Conservation (phyloP, 2,329 filamentous ascomycete species). For the Aspergillus pseudoglaucus region DNA sequence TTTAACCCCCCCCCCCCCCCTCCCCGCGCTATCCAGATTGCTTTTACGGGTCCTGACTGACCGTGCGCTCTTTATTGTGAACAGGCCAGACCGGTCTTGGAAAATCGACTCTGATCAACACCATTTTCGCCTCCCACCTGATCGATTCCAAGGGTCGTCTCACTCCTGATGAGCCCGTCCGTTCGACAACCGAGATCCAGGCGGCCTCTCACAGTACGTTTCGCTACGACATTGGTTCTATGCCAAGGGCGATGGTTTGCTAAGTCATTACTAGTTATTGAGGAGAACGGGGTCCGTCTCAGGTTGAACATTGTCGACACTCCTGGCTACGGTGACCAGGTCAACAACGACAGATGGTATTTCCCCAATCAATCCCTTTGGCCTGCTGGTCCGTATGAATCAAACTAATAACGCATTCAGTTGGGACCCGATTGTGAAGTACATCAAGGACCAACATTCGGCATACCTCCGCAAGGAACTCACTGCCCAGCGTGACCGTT, state of each 20-base stretch:
- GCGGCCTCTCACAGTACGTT: slow-evolving; percentile 76
- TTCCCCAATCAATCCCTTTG: slow-evolving; percentile 2
- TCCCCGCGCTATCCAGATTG: no score
- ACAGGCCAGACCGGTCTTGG: slow-evolving; percentile 95
- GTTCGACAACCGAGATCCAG: slow-evolving; percentile 96
- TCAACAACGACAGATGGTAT: slow-evolving; percentile 97
- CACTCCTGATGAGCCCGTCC: slow-evolving; percentile 83
- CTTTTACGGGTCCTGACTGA: slow-evolving; percentile 16
- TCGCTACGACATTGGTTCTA: neutral
- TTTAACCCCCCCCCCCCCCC: no score
- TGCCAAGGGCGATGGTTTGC: neutral
- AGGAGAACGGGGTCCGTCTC: slow-evolving; percentile 97
- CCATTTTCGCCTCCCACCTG: slow-evolving; percentile 98
- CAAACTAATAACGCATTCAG: slow-evolving; percentile 27
- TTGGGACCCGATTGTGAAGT: slow-evolving; percentile 99
- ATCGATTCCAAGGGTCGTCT: slow-evolving; percentile 98
- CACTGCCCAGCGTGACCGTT: slow-evolving; percentile 95
- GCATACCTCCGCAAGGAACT: slow-evolving; percentile 99
- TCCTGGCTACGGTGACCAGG: slow-evolving; percentile 93
- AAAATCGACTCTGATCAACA: slow-evolving; percentile 99
- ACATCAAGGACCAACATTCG: slow-evolving; percentile 99
- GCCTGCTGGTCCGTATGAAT: neutral
- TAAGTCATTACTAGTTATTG: slow-evolving; percentile 58
- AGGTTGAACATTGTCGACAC: slow-evolving; percentile 98
- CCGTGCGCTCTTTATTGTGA: slow-evolving; percentile 22